phyloP scores from a whole-genome alignment of 257 asterid species.

The Nicotiana obtusifolia region DNA sequence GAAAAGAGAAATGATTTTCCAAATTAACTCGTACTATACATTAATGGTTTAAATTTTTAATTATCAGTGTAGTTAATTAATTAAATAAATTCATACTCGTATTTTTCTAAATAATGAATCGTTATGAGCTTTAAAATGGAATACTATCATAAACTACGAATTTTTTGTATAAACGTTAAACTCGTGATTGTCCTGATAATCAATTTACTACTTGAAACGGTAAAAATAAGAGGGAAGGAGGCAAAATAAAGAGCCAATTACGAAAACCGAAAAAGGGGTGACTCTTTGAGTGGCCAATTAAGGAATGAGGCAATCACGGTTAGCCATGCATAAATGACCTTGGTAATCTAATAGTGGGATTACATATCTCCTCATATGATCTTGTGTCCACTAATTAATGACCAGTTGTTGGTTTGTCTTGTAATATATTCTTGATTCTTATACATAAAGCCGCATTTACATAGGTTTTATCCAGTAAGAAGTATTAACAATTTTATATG shows the following conservation, averaged over 20 bases:
- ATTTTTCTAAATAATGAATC: too few relatives aligned
- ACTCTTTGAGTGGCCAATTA: background rate
- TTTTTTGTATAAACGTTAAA: too few relatives aligned
- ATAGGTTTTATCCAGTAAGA: background rate
- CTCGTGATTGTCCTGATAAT: background rate
- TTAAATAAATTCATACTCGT: too few relatives aligned
- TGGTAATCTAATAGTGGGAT: constrained; percentile 15
- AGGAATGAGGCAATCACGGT: constrained; percentile 10
- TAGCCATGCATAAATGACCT: constrained; percentile 13
- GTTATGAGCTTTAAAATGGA: too few relatives aligned
- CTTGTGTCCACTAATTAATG: background rate
- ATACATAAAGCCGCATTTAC: background rate
- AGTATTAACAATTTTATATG: too few relatives aligned
- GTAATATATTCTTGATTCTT: background rate
- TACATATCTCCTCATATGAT: background rate
- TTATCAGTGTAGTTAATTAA: too few relatives aligned
- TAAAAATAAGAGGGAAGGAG: background rate
- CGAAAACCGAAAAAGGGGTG: background rate
- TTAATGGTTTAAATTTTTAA: too few relatives aligned
- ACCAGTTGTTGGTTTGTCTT: background rate
- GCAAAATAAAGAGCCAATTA: background rate
- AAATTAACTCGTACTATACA: too few relatives aligned
- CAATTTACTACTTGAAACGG: background rate
- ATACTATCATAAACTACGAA: too few relatives aligned
- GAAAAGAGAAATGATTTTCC: too few relatives aligned